Conservation (phyloP, 192 early-diverging fungal genomes). For the Obelidium mucronatum region DNA sequence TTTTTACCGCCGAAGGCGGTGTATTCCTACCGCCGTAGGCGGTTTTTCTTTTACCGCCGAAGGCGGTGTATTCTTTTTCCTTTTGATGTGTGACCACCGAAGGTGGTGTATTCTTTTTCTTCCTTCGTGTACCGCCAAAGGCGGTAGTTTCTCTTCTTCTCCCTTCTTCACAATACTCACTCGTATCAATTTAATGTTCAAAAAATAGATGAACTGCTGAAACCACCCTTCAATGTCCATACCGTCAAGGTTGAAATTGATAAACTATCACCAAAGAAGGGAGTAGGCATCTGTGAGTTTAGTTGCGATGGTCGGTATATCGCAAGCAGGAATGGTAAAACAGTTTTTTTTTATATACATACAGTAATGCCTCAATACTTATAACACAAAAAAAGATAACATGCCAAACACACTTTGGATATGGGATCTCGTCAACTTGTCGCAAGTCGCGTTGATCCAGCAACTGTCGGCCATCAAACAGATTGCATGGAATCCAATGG, state of each 20-base stretch:
- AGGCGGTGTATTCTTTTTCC: too few species aligned
- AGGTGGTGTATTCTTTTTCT: too few species aligned
- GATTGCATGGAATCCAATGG: slow-evolving; percentile 73
- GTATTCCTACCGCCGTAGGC: too few species aligned
- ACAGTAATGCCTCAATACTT: slow-evolving; percentile 20
- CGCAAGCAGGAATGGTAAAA: slow-evolving; percentile 73
- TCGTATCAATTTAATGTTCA: neutral
- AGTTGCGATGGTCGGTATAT: slow-evolving; percentile 66
- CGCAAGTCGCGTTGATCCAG: slow-evolving; percentile 60
- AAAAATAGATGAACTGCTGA: slow-evolving; percentile 58
- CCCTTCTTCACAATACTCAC: neutral
- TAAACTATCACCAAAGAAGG: slow-evolving; percentile 73
- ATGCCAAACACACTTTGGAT: slow-evolving; percentile 80
- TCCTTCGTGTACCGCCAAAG: too few species aligned
- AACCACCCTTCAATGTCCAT: slow-evolving; percentile 65
- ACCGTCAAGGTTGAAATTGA: slow-evolving; percentile 66
- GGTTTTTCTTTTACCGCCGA: too few species aligned
- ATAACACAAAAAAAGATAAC: slow-evolving; percentile 58
- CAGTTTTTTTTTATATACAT: neutral
- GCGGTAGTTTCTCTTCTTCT: too few species aligned
- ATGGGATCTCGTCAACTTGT: slow-evolving; percentile 66
- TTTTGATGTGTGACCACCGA: too few species aligned
- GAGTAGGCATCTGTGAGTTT: slow-evolving; percentile 74
- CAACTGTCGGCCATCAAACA: slow-evolving; percentile 65
- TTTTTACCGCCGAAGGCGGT: neutral